Base-by-base conservation (phyloP, 257 asterid species). In the Parsonsia alboflavescens region DNA sequence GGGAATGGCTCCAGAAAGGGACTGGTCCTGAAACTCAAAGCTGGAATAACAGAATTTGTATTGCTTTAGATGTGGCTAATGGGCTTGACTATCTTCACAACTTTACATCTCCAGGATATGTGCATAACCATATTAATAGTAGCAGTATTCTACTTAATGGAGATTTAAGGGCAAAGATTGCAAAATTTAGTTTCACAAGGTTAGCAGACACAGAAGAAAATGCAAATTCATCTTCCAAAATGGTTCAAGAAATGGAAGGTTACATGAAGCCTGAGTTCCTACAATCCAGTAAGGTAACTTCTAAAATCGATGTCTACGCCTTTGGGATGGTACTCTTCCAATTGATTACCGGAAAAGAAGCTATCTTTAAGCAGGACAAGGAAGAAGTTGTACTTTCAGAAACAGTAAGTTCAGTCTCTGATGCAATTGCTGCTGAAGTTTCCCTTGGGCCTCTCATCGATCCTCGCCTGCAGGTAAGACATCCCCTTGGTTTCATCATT, bases 61-160 rank as follows among this genome's bases (percentile, higher is more conserved):
- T 89, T 54, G 94, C 96, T 44, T 66, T 89, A 45, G 97, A 91
- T 39, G 78, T 91, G n/a, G 94, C 96, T 5, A 83, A 83, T 67
- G 93, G 91, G 6, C 93, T 91, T 21, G 84, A 89, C 24, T 91
- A 88, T 73, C 93, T 91, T 70, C 94, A 89, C 82, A 89, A 79
- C 87, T 88, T 85, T 78, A 79, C 92, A 17, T 64, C 73, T 75
- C 97, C 96, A 56, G 88, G 88, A 46, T 74, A 84, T 66, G 96
- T 89, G 10, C 97, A 91, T 70, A 87, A 82, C 75, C 80, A 83
- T 74, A 86, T 91, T 28, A 88, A 77, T 41, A 83, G 86, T 48
- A 1, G 78, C 77, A 91, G 78, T 49, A 85, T 91, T 53, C 78
- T 91, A 54, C 89, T 88, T 10, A 85, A 76, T 71, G 46, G 69